Evolutionary conservation across 129 eudicot genomes (phyloP).

Genomic region (Cynara cardunculus): DNA sequence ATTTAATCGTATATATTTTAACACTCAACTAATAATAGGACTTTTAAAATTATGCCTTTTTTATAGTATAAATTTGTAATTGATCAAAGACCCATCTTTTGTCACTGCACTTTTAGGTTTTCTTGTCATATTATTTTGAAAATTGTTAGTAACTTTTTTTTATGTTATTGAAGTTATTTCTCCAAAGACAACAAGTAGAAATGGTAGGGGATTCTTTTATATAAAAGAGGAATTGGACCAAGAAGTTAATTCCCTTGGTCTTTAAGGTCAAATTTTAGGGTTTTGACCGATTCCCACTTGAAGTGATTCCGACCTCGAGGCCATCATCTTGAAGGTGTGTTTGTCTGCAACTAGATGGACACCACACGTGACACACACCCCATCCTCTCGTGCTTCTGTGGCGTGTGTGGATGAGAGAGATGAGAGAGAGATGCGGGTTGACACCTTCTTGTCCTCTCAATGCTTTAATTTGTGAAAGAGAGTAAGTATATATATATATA

Average conservation of each 20-base stretch:
- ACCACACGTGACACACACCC: neutral
- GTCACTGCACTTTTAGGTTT: neutral
- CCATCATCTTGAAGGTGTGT: neutral
- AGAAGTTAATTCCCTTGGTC: neutral
- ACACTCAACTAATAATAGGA: no score
- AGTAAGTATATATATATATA: neutral
- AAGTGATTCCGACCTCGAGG: neutral
- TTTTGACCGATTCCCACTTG: neutral
- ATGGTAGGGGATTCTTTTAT: neutral
- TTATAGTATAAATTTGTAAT: neutral
- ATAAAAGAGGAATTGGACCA: neutral
- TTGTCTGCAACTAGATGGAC: neutral
- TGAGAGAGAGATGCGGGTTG: neutral
- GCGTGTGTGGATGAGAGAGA: neutral
- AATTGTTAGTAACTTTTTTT: neutral
- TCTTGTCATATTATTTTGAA: neutral
- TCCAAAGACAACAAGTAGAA: neutral
- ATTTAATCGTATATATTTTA: neutral
- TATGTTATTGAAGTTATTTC: neutral
- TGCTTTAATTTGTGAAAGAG: neutral
- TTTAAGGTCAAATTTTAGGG: neutral
- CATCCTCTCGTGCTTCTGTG: neutral
- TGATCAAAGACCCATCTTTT: neutral
- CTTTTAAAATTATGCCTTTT: neutral
- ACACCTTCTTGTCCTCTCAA: neutral